A percentile compares a stretch with the other conserved stretches of the same genome.
Conservation (phyloP, 2,329 filamentous ascomycete species). For the Colletotrichum higginsianum region DNA sequence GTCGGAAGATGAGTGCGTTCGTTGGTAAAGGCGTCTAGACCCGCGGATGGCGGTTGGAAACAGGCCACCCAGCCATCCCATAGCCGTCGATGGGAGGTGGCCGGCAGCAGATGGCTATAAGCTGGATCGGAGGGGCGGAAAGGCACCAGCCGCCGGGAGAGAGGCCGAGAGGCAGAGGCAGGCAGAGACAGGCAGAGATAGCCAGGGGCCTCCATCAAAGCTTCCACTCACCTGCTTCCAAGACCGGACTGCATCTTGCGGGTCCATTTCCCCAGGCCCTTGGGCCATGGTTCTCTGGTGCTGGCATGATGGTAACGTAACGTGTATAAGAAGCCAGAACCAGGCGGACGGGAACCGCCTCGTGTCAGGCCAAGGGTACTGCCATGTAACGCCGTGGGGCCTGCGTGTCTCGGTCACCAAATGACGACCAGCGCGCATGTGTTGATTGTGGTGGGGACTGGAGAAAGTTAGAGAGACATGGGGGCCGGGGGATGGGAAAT, state of each 20-base stretch:
- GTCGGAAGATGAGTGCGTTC: background rate
- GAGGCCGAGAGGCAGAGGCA: background rate
- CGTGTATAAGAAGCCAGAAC: background rate
- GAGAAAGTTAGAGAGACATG: no score
- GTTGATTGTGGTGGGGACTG: background rate
- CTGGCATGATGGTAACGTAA: no score
- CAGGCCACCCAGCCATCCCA: background rate
- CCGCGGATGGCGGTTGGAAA: background rate
- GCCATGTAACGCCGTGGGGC: background rate
- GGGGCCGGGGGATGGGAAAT: background rate
- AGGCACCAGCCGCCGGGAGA: background rate
- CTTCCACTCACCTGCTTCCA: no score
- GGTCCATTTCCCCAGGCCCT: background rate
- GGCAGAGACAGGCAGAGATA: no score
- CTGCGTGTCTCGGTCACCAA: no score
- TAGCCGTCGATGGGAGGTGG: background rate
- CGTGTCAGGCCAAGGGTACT: background rate
- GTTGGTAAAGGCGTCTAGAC: background rate
- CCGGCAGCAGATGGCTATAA: background rate
- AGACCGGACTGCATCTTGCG: no score
- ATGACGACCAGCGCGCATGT: background rate
- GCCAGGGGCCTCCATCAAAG: no score
- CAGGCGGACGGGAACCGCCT: slow-evolving; percentile 9
- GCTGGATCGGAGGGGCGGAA: background rate
- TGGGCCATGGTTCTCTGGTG: background rate